Conservation (phyloP, 306 rosid genomes). For the Pyrus bretschneideri region DNA sequence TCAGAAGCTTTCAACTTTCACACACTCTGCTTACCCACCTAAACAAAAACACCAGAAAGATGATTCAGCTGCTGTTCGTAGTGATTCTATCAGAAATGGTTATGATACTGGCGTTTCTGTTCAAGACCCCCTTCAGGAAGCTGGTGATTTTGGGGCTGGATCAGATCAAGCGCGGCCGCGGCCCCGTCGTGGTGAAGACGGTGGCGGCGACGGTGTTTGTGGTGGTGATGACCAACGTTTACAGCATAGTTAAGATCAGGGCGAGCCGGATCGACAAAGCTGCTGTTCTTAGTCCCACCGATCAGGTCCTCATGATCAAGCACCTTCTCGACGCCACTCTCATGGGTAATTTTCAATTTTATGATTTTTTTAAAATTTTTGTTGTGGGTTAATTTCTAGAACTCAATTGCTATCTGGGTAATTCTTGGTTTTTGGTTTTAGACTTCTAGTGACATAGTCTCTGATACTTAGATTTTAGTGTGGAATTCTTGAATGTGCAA, state of each 20-base stretch:
- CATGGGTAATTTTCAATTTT: slow-evolving; percentile 47
- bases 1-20: background rate
- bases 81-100: slow-evolving; percentile 57
- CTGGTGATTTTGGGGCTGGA: slow-evolving; percentile 62
- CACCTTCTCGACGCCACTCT: slow-evolving; percentile 85
- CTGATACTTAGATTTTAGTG: background rate
- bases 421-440: background rate
- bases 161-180: slow-evolving; percentile 76
- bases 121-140: slow-evolving; percentile 85
- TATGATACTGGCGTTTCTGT: slow-evolving; percentile 42
- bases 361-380: background rate
- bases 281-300: slow-evolving; percentile 60
- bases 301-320: slow-evolving; percentile 89
- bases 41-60: slow-evolving; percentile 1
- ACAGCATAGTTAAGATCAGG: slow-evolving; percentile 52
- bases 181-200: slow-evolving; percentile 75
- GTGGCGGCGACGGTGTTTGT: slow-evolving; percentile 51
- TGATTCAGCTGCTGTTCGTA: slow-evolving; percentile 62
- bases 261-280: slow-evolving; percentile 51
- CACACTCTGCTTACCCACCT: background rate
- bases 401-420: background rate
- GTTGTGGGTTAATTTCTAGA: background rate
- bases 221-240: slow-evolving; percentile 45
- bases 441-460: background rate
- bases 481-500: background rate